Base-by-base conservation (phyloP, 805 yeast genomes). In the Schizosaccharomyces lindneri region DNA sequence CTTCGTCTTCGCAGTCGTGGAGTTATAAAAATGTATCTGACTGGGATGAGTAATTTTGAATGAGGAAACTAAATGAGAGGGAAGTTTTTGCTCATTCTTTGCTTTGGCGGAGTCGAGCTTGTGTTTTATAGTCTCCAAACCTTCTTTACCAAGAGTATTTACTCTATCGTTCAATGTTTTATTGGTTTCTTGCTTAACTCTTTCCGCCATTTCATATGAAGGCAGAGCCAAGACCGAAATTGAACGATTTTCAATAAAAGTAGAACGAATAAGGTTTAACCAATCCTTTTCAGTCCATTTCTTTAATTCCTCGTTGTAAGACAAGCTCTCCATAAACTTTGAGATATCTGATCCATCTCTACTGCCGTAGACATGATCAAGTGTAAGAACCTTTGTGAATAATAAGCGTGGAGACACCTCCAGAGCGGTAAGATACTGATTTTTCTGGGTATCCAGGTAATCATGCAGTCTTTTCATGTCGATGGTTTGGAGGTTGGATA, bases 41-140 rank as follows among this genome's bases (percentile, higher is more conserved):
- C 83, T 74, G 0, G 93, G 88, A 68, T 87, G 86, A 4, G 95
- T 89, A 29, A 79, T 77, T 2, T 79, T 79, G 71, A 87, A 88
- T 31, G 75, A 68, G 2, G 77, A 73, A 21, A 90, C 70, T 5
- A 88, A 72, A 0, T 76, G 76, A 11, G 79, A 77, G 0, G 97
- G 97, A 64, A 93, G 84, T 27, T 85, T 84, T n/a, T 67, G 73
- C 68, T 87, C 85, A 70, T 90, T 90, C 59, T 74, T 76, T 1
- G 69, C 74, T 66, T 81, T 82, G 0, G 97, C 97, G 0, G 68
- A 64, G 31, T 81, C 76, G 51, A 93, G 73, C 60, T 74, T 73
- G 31, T 75, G 69, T 13, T 73, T 79, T 55, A 86, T 71, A 46
- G 76, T 67, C 19, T 72, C 70, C 55, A 85, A 78, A 0, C 93